Evolutionary conservation across 257 asterid genomes (phyloP).

Genomic region (Ilex asprella): DNA sequence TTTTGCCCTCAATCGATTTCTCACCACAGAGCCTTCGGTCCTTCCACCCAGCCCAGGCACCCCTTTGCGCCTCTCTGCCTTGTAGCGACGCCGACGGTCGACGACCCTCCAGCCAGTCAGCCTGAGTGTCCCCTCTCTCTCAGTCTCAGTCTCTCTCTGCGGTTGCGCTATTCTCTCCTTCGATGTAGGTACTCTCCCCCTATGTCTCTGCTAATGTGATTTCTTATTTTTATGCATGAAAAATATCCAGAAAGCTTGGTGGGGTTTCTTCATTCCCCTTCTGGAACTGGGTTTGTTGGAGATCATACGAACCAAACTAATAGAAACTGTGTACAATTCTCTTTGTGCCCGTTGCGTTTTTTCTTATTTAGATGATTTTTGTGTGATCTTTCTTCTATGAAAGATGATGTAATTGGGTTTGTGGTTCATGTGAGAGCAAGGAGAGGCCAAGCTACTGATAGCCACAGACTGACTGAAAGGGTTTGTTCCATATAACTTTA

Average conservation of each 20-base stretch:
- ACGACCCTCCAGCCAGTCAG: too few relatives aligned
- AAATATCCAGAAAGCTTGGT: conserved; percentile 23
- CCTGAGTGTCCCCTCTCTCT: too few relatives aligned
- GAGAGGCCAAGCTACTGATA: conserved; percentile 98
- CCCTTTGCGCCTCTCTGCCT: too few relatives aligned
- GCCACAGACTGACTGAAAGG: conserved; percentile 98
- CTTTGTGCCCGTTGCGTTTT: neutral
- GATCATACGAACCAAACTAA: conserved; percentile 17
- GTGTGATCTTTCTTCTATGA: neutral
- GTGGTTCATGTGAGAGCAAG: conserved; percentile 96
- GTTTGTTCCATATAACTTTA: conserved; percentile 24
- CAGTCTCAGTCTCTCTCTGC: too few relatives aligned
- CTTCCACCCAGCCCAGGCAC: too few relatives aligned
- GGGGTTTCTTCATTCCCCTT: conserved; percentile 26
- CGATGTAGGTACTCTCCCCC: too few relatives aligned
- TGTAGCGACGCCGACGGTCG: too few relatives aligned
- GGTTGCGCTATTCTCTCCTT: too few relatives aligned
- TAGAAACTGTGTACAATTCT: conserved; percentile 15
- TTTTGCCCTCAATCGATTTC: too few relatives aligned
- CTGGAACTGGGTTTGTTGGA: conserved; percentile 22
- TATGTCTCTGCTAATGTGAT: too few relatives aligned
- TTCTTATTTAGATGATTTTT: neutral
- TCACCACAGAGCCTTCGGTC: too few relatives aligned
- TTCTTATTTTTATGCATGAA: too few relatives aligned
- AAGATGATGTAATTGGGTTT: neutral